Evolutionary conservation across 2,329 filamentous ascomycete genomes (phyloP).

Genomic region (Sporothrix brasiliensis): DNA sequence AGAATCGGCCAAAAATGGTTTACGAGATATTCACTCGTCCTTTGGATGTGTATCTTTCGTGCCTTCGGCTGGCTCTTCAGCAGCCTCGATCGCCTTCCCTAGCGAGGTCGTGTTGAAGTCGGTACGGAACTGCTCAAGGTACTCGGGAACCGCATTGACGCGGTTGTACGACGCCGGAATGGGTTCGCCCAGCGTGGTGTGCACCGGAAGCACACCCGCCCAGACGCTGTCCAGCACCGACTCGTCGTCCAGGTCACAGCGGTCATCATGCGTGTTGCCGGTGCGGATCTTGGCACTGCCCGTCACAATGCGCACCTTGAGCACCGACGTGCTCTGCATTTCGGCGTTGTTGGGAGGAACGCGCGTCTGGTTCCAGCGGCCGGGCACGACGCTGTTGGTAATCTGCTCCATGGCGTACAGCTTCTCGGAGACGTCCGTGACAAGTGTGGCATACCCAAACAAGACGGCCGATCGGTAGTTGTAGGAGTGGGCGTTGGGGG

Average conservation of each 20-base stretch:
- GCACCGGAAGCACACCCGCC: constrained; percentile 65
- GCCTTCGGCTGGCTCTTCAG: constrained; percentile 30
- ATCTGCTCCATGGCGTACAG: constrained; percentile 77
- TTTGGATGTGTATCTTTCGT: background rate
- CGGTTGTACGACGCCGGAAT: constrained; percentile 62
- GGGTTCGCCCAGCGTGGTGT: constrained; percentile 65
- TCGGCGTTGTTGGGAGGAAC: constrained; percentile 72
- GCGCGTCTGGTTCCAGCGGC: constrained; percentile 69
- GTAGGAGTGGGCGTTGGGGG: constrained; percentile 79
- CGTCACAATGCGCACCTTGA: constrained; percentile 67
- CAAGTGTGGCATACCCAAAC: constrained; percentile 71
- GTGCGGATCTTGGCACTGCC: constrained; percentile 76
- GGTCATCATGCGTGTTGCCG: constrained; percentile 63
- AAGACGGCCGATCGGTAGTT: constrained; percentile 83
- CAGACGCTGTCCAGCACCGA: constrained; percentile 51
- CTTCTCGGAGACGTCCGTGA: constrained; percentile 70
- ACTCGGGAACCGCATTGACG: constrained; percentile 60
- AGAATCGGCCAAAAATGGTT: background rate
- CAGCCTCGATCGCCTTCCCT: constrained; percentile 39
- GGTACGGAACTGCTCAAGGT: constrained; percentile 55
- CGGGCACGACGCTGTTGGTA: constrained; percentile 71
- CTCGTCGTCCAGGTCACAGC: constrained; percentile 51
- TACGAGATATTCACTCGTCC: background rate
- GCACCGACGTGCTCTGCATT: constrained; percentile 72
- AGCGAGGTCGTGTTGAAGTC: constrained; percentile 44